These are phyloP conservation scores for Lentinula guzmanii DNA, from an alignment of 768 basidiomycete genomes.

Conservation along the genomic window DNA sequence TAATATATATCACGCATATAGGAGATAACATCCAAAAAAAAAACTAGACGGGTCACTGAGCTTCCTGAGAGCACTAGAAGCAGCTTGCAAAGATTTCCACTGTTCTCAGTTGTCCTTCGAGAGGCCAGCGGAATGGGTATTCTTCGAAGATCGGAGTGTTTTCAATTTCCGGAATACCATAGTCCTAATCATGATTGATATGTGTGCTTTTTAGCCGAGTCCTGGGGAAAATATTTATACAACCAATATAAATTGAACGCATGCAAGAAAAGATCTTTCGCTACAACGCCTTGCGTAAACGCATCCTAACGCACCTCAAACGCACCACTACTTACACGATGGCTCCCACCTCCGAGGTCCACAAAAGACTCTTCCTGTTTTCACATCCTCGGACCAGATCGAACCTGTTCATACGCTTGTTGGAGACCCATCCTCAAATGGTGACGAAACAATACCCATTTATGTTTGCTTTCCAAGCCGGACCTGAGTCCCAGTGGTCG, in stretches of 20 bases:
- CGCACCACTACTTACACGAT: not conserved
- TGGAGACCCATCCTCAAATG: constrained; percentile 2
- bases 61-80: too few species aligned
- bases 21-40: not conserved
- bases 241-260: not conserved
- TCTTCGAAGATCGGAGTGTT: too few species aligned
- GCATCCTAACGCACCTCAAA: not conserved
- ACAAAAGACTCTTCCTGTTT: not conserved
- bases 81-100: too few species aligned
- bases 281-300: not conserved
- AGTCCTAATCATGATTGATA: too few species aligned
- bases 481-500: not conserved
- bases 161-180: too few species aligned
- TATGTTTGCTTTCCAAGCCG: not conserved
- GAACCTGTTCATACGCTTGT: constrained; percentile 1
- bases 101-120: too few species aligned
- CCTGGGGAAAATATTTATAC: not conserved
- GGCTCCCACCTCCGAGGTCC: not conserved
- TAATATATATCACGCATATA: not conserved
- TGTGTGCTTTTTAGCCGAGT: not conserved
- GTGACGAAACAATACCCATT: constrained; percentile 3
- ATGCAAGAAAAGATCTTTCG: not conserved
- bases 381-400: constrained; percentile 7
- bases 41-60: too few species aligned
- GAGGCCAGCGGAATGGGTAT: too few species aligned